These are phyloP conservation scores for Jatropha podagrica DNA, from an alignment of 441 rosid species.

Conservation along the genomic window DNA sequence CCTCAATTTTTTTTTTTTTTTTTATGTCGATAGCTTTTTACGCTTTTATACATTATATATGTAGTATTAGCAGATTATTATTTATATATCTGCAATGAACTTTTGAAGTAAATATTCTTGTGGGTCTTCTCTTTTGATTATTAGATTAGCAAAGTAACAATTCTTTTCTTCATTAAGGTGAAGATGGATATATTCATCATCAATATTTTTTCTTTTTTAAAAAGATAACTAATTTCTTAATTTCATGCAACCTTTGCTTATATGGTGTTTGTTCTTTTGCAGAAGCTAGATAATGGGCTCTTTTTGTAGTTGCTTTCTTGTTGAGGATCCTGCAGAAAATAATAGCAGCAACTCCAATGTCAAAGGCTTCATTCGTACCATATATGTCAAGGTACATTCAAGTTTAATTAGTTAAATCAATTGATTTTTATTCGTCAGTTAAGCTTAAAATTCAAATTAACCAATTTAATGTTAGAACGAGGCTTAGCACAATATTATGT, in stretches of 20 bases:
- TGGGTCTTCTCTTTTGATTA: background rate
- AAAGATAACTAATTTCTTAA: no score
- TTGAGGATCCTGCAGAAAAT: constrained; percentile 13
- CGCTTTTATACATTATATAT: no score
- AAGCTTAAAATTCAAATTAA: background rate
- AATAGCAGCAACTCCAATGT: background rate
- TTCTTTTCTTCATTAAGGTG: background rate
- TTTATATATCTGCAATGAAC: no score
- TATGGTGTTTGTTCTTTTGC: no score
- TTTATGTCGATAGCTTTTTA: no score
- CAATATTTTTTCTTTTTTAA: no score
- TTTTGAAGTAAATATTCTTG: background rate
- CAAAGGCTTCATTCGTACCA: background rate
- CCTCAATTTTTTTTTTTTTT: no score
- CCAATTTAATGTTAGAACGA: no score
- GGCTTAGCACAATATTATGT: no score
- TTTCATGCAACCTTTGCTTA: no score
- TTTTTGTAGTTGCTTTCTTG: constrained; percentile 10
- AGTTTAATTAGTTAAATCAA: background rate
- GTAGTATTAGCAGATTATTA: no score
- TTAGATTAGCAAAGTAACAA: constrained; percentile 3
- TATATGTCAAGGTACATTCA: constrained; percentile 11
- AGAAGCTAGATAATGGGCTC: constrained; percentile 18
- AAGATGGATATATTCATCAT: background rate
- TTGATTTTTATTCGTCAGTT: background rate